Conservation (phyloP, 2,329 filamentous ascomycete genomes). For the Curvularia eragrostidis region DNA sequence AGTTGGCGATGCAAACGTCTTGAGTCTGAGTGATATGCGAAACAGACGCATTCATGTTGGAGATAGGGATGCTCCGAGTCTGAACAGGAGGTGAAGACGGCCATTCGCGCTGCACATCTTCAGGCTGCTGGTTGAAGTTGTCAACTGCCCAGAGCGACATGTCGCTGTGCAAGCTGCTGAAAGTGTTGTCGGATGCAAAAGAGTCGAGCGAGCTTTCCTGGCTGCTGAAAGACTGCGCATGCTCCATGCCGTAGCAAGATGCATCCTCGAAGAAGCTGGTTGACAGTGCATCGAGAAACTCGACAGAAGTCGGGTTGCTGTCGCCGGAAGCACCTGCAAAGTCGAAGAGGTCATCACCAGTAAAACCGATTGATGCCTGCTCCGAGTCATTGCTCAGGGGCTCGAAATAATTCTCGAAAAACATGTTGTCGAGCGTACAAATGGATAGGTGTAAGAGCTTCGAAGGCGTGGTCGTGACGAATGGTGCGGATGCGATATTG, state of each 20-base stretch:
- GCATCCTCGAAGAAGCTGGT: neutral
- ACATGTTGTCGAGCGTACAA: neutral
- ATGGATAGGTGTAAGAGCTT: neutral
- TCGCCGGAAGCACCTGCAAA: neutral
- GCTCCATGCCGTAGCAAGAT: neutral
- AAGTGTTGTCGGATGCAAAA: neutral
- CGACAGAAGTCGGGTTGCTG: neutral
- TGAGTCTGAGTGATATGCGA: too few relatives aligned
- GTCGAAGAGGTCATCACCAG: neutral
- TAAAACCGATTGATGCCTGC: neutral
- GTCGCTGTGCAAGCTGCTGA: neutral
- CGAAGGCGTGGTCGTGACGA: neutral
- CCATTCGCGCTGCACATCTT: neutral
- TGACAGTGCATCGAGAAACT: neutral
- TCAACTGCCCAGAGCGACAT: slow-evolving; percentile 2
- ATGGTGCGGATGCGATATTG: neutral
- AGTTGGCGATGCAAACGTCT: too few relatives aligned
- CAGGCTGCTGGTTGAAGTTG: neutral
- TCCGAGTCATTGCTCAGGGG: neutral
- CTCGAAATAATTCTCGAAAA: neutral
- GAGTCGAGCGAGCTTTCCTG: neutral
- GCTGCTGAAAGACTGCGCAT: neutral
- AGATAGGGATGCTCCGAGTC: too few relatives aligned
- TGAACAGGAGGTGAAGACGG: neutral
- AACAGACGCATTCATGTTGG: too few relatives aligned